Percentiles rank a stretch among this genome's conserved stretches.
These are phyloP conservation scores for Brassica rapa DNA, from an alignment of 345 rosid species.

Conservation along the genomic window DNA sequence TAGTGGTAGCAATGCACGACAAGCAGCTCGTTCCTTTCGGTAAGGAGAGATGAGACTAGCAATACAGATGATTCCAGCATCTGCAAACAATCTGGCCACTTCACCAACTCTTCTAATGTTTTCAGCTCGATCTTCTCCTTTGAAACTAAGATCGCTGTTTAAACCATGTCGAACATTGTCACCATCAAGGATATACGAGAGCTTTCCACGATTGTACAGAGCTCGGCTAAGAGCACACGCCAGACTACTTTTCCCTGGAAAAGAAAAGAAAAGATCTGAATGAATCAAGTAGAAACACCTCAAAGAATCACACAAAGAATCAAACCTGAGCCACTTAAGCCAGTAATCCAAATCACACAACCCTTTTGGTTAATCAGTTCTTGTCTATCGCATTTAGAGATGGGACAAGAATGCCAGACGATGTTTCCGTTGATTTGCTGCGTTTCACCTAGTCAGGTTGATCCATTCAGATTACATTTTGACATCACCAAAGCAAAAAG, in stretches of 20 bases:
- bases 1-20: background rate
- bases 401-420: constrained; percentile 65
- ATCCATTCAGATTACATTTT: background rate
- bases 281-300: background rate
- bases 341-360: constrained; percentile 79
- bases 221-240: constrained; percentile 5
- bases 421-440: constrained; percentile 53
- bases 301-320: background rate
- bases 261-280: background rate
- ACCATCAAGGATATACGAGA: background rate
- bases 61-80: constrained; percentile 3
- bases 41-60: constrained; percentile 10
- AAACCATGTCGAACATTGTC: constrained; percentile 7
- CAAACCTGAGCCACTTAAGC: constrained; percentile 89
- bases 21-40: background rate
- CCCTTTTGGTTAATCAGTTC: constrained; percentile 70
- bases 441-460: constrained; percentile 51
- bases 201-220: background rate
- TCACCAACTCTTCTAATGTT: constrained; percentile 9
- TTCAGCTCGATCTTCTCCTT: constrained; percentile 5
- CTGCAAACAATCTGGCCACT: background rate
- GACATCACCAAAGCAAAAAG: background rate
- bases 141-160: constrained; percentile 3
- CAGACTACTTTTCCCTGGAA: constrained; percentile 14
- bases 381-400: constrained; percentile 59